phyloP scores from a whole-genome alignment of 2,329 filamentous ascomycete species.

The Raffaelea arxii region DNA sequence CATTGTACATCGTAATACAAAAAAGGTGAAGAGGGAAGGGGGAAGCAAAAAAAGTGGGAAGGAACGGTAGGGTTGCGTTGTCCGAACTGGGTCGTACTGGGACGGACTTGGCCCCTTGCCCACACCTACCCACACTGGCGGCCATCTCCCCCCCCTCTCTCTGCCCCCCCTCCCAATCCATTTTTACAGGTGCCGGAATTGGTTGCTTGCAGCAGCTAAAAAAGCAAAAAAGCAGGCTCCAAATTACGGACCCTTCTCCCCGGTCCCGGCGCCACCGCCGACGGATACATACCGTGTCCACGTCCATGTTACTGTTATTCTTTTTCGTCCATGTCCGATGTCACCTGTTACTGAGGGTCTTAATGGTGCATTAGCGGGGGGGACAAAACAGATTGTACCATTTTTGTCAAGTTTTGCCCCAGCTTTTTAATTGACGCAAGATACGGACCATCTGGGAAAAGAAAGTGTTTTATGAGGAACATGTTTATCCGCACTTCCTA shows the following conservation, averaged over 20 bases:
- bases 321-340: no score
- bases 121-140: no score
- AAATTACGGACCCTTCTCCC: constrained; percentile 7
- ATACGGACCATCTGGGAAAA: no score
- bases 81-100: neutral
- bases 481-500: neutral
- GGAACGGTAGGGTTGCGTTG: neutral
- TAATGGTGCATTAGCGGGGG: neutral
- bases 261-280: constrained; percentile 6
- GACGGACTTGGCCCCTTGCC: neutral
- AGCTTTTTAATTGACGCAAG: neutral
- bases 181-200: constrained; percentile 4
- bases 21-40: neutral
- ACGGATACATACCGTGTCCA: neutral
- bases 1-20: neutral
- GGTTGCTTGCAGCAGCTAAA: constrained; percentile 8
- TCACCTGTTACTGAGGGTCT: neutral
- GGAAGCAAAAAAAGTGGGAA: neutral
- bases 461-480: neutral
- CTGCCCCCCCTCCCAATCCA: neutral
- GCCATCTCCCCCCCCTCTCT: neutral
- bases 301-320: no score
- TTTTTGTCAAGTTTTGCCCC: neutral
- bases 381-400: neutral
- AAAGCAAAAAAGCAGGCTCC: constrained; percentile 1